These are phyloP conservation scores for Aspergillus aculeatus DNA, from an alignment of 2,329 filamentous ascomycete genomes.

Conservation along the genomic window DNA sequence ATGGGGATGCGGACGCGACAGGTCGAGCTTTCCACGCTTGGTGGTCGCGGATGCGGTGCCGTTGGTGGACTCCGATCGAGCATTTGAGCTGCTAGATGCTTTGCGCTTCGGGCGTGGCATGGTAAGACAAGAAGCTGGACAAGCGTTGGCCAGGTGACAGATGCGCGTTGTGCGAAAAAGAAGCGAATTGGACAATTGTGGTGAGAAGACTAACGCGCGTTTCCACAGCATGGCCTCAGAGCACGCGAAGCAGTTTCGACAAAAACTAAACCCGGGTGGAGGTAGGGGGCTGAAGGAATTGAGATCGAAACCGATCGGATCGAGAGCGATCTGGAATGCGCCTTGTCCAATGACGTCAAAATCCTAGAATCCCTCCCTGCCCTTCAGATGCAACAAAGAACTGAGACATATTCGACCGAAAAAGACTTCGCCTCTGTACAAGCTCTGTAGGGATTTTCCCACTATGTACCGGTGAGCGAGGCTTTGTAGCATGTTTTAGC, in stretches of 20 bases:
- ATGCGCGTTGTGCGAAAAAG: neutral
- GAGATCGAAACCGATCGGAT: conserved; percentile 5
- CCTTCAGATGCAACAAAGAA: neutral
- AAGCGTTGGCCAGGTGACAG: neutral
- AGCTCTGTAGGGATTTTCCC: too few species aligned
- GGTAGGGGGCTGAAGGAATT: neutral
- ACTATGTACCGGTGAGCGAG: too few species aligned
- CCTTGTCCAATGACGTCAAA: conserved; percentile 1
- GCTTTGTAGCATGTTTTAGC: too few species aligned
- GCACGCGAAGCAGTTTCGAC: neutral
- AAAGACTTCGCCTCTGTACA: neutral
- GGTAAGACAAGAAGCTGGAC: neutral
- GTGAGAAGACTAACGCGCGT: neutral
- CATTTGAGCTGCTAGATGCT: conserved; percentile 11
- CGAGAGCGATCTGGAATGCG: conserved; percentile 3
- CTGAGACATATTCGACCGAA: neutral
- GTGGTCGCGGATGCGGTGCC: conserved; percentile 14
- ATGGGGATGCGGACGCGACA: conserved; percentile 31
- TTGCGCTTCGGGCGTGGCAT: conserved; percentile 31
- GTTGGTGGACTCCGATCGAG: conserved; percentile 6
- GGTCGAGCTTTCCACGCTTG: conserved; percentile 21
- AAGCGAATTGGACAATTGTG: neutral
- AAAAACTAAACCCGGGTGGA: neutral
- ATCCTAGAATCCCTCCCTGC: neutral
- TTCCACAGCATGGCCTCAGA: neutral